Evolutionary conservation across 805 yeast species (phyloP), one percentile per base, ranked within the genome.

Genomic region (Ogataea allantospora): DNA sequence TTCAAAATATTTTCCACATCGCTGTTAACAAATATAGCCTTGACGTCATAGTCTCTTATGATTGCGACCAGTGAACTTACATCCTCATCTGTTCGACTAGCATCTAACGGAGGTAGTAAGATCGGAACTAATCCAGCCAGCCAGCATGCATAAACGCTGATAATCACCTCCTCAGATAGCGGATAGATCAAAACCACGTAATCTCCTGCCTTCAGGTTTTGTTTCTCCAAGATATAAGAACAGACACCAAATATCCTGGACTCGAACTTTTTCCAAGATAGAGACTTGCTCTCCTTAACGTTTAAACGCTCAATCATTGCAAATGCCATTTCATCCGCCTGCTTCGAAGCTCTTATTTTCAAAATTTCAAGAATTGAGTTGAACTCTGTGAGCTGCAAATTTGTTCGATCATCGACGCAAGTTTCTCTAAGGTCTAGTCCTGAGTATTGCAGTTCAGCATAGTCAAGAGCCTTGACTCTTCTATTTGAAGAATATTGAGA

Each of bases 111-210:
- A 7, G 79, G 66, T 56, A 88, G 60, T 0, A 95, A 93, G 11
- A 91, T 71, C 1, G 93, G 87, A 3, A 85, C 71, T 4, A 88
- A 40, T 7, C 96, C 96, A 36, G 88, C 75, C 39, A 82, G 63
- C 58, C 91, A 75, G 57, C 98, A 91, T 0, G 99, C 97, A 60
- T 80, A 78, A 1, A 88, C 68, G 2, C 95, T 87, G 19, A 87
- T 77, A 5, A 83, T 77, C 54, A 77, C 91, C 44, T 93, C 98
- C 40, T 89, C 96, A 1, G 88, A 78, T 30, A 91, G 74, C 0
- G 95, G 83, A 57, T 87, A 88, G 81, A 88, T 81, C 51, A 93
- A 65, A 3, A 88, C 70, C 3, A 88, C 91, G 46, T 71, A 67
- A 36, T 83, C 85, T 0, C 95, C 95, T 2, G 84, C 70, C 37